Base-by-base conservation (phyloP, 164 flowering plant genomes). In the Vitis rotundifolia region DNA sequence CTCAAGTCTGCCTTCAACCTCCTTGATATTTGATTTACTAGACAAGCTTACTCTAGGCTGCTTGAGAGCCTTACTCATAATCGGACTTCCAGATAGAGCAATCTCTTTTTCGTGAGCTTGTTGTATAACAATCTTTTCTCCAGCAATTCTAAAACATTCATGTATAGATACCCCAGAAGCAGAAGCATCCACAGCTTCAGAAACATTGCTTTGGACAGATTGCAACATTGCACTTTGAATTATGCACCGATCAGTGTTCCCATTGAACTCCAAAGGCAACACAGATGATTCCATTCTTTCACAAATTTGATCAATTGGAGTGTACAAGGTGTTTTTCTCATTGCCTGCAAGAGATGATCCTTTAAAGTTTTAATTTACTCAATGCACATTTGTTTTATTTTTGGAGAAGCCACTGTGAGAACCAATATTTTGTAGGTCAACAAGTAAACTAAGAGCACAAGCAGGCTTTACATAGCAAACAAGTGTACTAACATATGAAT, bases 81-180 rank as follows among this genome's bases (percentile, higher is more conserved):
- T 8, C 64, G 81, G 60, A 71, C 71, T 76, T 73, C 66, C 73
- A 49, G 75, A 59, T 16, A 77, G 60, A 73, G 78, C 37, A 9
- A 78, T 69, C 66, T 70, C 86, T 58, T 78, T 71, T 59, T 66
- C 64, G 61, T 72, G 70, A 50, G 71, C 66, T 28, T 78, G 73
- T 68, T 69, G 76, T 50, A 72, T 50, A 44, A 73, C 63, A 68
- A 63, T 71, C 53, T 56, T 55, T 15, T 75, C 76, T 49, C 53
- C 77, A 63, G 62, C 70, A 64, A 61, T 60, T 66, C 67, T 62
- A n/a, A 82, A 68, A 68, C 53, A 72, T 57, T 77, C 79, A 58
- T 59, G 68, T 16, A 52, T 50, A 1, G 77, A 44, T 29, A 59
- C 57, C 6, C 37, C 74, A 9, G 75, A n/a, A 60, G 48, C 67